phyloP scores from a whole-genome alignment of 345 rosid species.

The Pistacia vera region DNA sequence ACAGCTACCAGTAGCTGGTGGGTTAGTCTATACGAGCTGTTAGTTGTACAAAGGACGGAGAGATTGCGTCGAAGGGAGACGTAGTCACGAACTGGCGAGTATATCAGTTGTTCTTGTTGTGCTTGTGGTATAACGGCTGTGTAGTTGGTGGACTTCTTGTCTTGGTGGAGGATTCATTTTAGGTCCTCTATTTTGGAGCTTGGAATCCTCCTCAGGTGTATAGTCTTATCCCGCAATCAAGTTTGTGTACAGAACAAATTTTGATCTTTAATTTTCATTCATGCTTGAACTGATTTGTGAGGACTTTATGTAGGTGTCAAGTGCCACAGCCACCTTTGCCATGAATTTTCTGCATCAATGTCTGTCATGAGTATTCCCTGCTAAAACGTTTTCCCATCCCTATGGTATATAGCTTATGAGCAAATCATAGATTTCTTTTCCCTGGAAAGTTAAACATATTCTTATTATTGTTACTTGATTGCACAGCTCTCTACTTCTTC shows the following conservation, averaged over 20 bases:
- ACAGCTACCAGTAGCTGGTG: constrained; percentile 44
- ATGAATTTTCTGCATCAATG: constrained; percentile 57
- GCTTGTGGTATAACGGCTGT: constrained; percentile 39
- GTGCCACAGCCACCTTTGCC: constrained; percentile 54
- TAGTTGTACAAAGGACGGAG: constrained; percentile 39
- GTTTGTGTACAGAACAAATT: neutral
- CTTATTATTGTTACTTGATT: no score
- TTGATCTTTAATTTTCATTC: neutral
- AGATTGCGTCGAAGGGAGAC: constrained; percentile 47
- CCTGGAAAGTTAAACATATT: no score
- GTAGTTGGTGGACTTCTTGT: constrained; percentile 48
- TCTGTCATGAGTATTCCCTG: constrained; percentile 50
- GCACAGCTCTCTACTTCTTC: no score
- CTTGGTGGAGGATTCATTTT: constrained; percentile 53
- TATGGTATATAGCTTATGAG: constrained; percentile 33
- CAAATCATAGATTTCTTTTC: neutral
- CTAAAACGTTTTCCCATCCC: constrained; percentile 54
- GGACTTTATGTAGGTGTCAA: constrained; percentile 37
- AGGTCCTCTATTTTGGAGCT: constrained; percentile 53
- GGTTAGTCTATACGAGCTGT: constrained; percentile 40
- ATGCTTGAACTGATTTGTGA: neutral
- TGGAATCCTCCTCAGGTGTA: constrained; percentile 56
- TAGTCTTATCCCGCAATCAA: neutral
- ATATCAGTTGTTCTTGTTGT: constrained; percentile 36
- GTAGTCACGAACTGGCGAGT: constrained; percentile 25